Evolutionary conservation across 2,329 filamentous ascomycete genomes (phyloP), one percentile per base, ranked within the genome.

Genomic region (Fusarium paranaense): DNA sequence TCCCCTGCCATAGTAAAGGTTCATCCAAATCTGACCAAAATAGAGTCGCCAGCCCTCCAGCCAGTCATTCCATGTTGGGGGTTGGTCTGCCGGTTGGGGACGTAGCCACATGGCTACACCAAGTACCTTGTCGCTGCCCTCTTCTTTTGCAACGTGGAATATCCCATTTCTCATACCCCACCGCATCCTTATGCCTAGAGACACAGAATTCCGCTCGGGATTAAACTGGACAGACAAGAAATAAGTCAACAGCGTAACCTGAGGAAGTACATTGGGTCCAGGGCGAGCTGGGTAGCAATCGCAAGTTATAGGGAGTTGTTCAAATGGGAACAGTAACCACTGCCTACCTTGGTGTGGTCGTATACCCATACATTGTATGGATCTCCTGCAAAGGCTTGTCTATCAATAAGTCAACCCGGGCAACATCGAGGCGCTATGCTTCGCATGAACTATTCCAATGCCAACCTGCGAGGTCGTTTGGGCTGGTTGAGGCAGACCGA

Each of bases 81-180:
- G 85, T 56, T 86, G 78, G 6, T 80, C 83, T 1, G 84, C 80
- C 0, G 83, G 83, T 16, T 85, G 85, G 0, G 92, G 92, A 1
- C 87, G 87, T 62, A 93, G 84, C 93, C 93, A 95, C 88, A 93
- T 94, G 66, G 91, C 90, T 27, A 93, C 90, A 11, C 93, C 93
- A 32, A 94, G 86, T 38, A 94, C 87, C 66, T 88, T 87, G 45
- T 85, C 83, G 60, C 78, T 82, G 1, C 85, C 83, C 5, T 86
- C 83, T 76, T 92, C 90, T 81, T 91, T 93, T 11, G 91, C 91
- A 67, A 94, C 90, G 74, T 92, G 89, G 82, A 94, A 93, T 40
- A 93, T 87, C 62, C 89, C 91, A 78, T 92, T 90, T 62, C 88
- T 86, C 80, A 94, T 92, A 30, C 92, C 92, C 90, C 92, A 94